Base-by-base conservation (phyloP, 345 rosid species). In the Brassica juncea region DNA sequence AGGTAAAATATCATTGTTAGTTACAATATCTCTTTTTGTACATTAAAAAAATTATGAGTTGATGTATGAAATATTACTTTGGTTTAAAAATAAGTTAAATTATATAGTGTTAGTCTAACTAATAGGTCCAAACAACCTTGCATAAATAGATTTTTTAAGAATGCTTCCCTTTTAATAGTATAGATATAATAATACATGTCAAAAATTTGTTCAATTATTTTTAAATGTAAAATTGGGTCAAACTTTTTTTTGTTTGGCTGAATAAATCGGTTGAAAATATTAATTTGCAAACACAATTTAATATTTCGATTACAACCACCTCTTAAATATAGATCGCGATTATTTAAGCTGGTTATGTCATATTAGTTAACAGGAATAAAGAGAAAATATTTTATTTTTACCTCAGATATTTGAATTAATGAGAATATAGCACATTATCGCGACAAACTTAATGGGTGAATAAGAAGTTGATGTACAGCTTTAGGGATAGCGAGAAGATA, bases 371-470 rank as follows among this genome's bases (percentile, higher is more conserved):
- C 8, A 63, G 0, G 52, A 42, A 65, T 16, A 21, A 70, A 59
- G 70, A 52, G 9, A 34, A 62, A 68, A 1, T 25, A 57, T 70
- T 54, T 54, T 37, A 35, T 37, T 61, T 52, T 34, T 37, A 37
- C 58, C 66, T 64, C 16, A 71, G 28, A 76, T 10, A 27, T 15
- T 10, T 4, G 21, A 64, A 63, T 58, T 59, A 58, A 4, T 66
- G 78, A 15, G 32, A 59, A 67, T 57, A 55, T 3, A 66, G 37
- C 52, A 72, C 74, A 72, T 58, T 67, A 79, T 42, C 31, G 59
- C 70, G 58, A 73, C 78, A 79, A 68, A 39, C 47, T 49, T 73
- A 73, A 73, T 80, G 70, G 74, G 44, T 49, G 57, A 68, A 47
- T 34, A 59, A 79, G 44, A 73, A 49, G 65, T 47, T 59, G 66